These are phyloP conservation scores for Aspergillus hancockii DNA, from an alignment of 495 filamentous ascomycete species.

Conservation along the genomic window DNA sequence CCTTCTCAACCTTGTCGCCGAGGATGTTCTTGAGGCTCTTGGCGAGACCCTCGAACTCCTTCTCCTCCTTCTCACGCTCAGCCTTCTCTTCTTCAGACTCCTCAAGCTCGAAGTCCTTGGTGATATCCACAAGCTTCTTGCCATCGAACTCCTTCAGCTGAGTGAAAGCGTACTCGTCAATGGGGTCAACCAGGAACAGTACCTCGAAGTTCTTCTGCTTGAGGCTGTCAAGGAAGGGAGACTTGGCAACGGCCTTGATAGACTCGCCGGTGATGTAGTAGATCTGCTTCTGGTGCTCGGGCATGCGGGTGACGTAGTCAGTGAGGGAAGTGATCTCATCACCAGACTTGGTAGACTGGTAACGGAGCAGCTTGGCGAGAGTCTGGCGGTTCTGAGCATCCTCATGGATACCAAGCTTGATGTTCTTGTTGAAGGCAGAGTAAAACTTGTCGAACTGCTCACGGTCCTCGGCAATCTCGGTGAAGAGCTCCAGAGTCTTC, in stretches of 20 bases:
- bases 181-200: conserved; percentile 98
- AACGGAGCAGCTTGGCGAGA: conserved; percentile 98
- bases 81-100: conserved; percentile 99
- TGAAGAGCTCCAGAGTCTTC: conserved; percentile 99
- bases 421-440: conserved; percentile 98
- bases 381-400: conserved; percentile 92
- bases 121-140: conserved; percentile 99
- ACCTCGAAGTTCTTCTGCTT: conserved; percentile 99
- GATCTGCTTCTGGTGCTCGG: conserved; percentile 99
- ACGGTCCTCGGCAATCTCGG: conserved; percentile 97
- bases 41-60: conserved; percentile 90
- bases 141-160: conserved; percentile 99
- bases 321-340: conserved; percentile 91
- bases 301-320: conserved; percentile 98
- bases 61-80: conserved; percentile 92
- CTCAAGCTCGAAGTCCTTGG: conserved; percentile 99
- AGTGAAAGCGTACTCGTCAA: conserved; percentile 99
- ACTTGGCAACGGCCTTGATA: conserved; percentile 95
- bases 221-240: conserved; percentile 97
- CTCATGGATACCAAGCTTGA: conserved; percentile 99
- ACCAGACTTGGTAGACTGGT: conserved; percentile 97
- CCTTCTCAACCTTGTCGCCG: conserved; percentile 99
- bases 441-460: conserved; percentile 99
- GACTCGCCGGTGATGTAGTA: conserved; percentile 99
- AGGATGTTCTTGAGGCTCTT: conserved; percentile 99